Evolutionary conservation across 2,329 filamentous ascomycete genomes (phyloP), one percentile per base, ranked within the genome.

Genomic region (Diaporthe nobilis): DNA sequence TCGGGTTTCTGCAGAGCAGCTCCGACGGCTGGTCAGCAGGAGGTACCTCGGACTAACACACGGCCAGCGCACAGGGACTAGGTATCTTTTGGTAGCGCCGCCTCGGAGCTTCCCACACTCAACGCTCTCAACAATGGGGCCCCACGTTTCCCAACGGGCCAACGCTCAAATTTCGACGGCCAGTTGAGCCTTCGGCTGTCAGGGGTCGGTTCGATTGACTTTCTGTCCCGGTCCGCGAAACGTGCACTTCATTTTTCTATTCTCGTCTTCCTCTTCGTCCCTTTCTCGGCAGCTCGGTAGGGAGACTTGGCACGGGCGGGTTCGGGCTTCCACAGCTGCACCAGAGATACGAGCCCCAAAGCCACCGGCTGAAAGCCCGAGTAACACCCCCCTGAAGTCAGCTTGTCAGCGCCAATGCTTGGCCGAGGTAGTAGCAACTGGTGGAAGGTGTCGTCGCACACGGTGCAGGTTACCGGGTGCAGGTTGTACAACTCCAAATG

Each of bases 51-150:
- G 10, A 31, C 31, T n/a, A 22, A 17, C 34, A 31, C 34, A 2
- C 6, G 8, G 4, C 9, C 3, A 25, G 3, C 2, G n/a, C 28
- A 7, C 17, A 34, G 3, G 22, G n/a, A 17, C n/a, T 2, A 20
- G 58, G 71, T 73, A 65, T 31, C 31, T 5, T 12, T 17, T 55
- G 71, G 22, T 73, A 73, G 49, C 51, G 47, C 71, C 13, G 22
- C 47, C 17, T 53, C 65, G 65, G 65, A 42, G 65, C 65, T 68
- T 68, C 65, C 65, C 47, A 53, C 13, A 13, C 65, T 53, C 65
- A 68, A 68, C 57, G 57, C 47, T 39, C 71, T 73, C 71, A 73
- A 73, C 71, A 63, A 73, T 73, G 58, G 71, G 51, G 71, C 34
- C 49, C 71, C 47, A 61, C 37, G 42, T 55, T 73, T 73, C 71